Evolutionary conservation across 805 yeast genomes (phyloP), one percentile per base, ranked within the genome.

Genomic region (Torulaspora quercuum): DNA sequence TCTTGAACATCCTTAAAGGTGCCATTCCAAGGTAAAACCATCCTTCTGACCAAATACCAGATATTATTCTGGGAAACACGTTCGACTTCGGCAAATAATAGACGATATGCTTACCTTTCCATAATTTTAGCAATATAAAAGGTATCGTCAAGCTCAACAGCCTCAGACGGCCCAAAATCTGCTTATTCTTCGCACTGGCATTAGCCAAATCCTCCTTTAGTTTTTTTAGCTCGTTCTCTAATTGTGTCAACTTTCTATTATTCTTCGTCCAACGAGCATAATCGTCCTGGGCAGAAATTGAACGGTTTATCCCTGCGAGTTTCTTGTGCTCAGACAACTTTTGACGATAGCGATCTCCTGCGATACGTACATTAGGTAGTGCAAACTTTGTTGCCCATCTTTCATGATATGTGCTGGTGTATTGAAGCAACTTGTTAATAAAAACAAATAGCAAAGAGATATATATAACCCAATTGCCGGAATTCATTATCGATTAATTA

Each of bases 221-320:
- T 6, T 49, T 39, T 11, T 68, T 72, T 27, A 82, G 64, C 42
- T 82, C 77, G 10, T 61, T 67, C 28, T 70, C 68, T 33, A 84
- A 53, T 41, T 73, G 70, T 46, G 81, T 88, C 40, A 72, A 64
- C 49, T 71, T 73, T 32, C 98, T 73, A 53, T 87, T 89, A 44
- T 89, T 69, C 58, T 87, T 87, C 1, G 97, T 94, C 97, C 97
- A 92, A 53, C 76, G 80, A 18, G 97, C 96, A 59, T 90, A 92
- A 52, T 92, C 80, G 57, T 92, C 97, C 60, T 90, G 96, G 1
- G 97, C 90, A 37, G 86, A 76, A 7, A 88, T 74, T 2, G 69
- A 45, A 19, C 75, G 67, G 43, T 87, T 73, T 49, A 79, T 76
- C 9, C 64, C 67, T 47, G 73, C 68, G 14, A 77, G 53, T 12